Evolutionary conservation across 2,329 filamentous ascomycete species (phyloP), one percentile per base, ranked within the genome.

Genomic region (Sporothrix schenckii): DNA sequence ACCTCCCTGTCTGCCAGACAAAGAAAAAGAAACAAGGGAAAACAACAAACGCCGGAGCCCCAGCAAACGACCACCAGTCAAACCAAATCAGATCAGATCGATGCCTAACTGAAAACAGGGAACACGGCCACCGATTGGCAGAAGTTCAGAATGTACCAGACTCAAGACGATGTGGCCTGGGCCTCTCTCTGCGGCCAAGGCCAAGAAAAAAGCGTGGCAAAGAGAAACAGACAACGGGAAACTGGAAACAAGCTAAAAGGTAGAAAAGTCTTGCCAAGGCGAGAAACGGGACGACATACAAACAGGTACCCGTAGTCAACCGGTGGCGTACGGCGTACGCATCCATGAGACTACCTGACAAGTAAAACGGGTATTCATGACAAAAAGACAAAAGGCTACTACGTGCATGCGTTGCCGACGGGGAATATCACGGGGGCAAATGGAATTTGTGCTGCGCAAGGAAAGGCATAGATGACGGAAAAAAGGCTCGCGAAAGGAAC

Each of bases 221-320:
- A 9, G 39, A 49, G 66, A 58, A 69, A 56, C 44, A 60, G 39
- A 27, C n/a, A 14, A 27, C 27, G 10, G 14, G 56, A 61, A 19
- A 44, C 47, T 24, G 44, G 63, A 66, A 66, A 39, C 63, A 66
- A 50, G 39, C 24, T 66, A 66, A 24, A 6, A 16, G 16, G 61
- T 9, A 52, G 27, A 24, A 41, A 66, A 66, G 63, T 66, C 16
- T 34, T 44, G 14, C 41, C 3, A 44, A 44, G 41, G 11, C 41
- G 41, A 44, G 11, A 14, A 13, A 44, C 9, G 10, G 41, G 5
- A 9, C 41, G 10, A 11, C 41, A 14, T 44, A 44, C 41, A 44
- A 1, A 44, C 5, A 34, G 30, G 30, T 24, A 24, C 2, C 24
- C 24, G 24, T 24, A n/a, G 24, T 24, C 9, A 34, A 34, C 34